Evolutionary conservation across 768 basidiomycete species (phyloP).

Genomic region (Russula abietina): DNA sequence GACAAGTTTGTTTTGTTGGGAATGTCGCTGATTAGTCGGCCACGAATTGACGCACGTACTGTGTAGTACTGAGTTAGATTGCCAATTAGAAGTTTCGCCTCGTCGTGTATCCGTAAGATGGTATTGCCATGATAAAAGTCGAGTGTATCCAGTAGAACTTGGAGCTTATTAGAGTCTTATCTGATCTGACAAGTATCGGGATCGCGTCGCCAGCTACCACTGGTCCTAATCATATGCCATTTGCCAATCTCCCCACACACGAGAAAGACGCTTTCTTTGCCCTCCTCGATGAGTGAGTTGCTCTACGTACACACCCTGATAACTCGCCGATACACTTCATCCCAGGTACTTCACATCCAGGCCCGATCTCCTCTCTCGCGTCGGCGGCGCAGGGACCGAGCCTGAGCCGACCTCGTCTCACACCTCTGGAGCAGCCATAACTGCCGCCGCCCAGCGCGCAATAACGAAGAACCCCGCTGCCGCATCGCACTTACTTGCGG

Average conservation of each 20-base stretch:
- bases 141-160: no score
- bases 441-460: conserved; percentile 30
- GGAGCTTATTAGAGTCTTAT: no score
- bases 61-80: no score
- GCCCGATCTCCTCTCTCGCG: conserved; percentile 22
- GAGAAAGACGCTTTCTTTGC: conserved; percentile 82
- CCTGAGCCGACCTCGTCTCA: not conserved
- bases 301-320: not conserved
- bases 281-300: conserved; percentile 64
- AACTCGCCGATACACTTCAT: not conserved
- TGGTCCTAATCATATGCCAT: conserved; percentile 47
- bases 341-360: conserved; percentile 24
- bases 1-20: not conserved
- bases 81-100: no score
- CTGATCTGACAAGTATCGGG: not conserved
- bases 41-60: no score
- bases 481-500: conserved; percentile 2
- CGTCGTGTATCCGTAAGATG: no score
- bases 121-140: no score
- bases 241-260: conserved; percentile 53
- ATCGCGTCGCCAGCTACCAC: not conserved
- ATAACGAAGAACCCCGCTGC: conserved; percentile 21
- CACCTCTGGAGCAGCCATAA: not conserved
- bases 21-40: not conserved
- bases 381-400: not conserved